Percentiles rank a stretch among this genome's conserved stretches.
These are phyloP conservation scores for Claviceps sp. DNA, from an alignment of 2,329 filamentous ascomycete species.

Conservation along the genomic window DNA sequence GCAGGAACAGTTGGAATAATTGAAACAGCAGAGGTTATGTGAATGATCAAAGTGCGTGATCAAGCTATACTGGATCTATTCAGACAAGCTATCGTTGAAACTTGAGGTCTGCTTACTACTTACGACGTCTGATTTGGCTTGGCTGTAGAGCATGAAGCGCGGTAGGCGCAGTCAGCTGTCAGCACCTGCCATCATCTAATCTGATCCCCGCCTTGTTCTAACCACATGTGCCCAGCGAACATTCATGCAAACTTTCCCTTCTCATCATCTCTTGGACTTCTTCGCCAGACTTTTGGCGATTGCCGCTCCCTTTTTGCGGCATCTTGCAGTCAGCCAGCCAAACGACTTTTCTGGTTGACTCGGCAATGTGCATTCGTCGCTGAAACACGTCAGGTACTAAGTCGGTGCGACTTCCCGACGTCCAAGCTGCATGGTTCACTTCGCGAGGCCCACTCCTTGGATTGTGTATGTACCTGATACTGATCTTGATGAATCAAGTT, in stretches of 20 bases:
- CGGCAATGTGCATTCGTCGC: slow-evolving; percentile 13
- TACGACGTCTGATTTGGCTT: too few relatives aligned
- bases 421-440: neutral
- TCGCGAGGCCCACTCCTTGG: neutral
- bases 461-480: too few relatives aligned
- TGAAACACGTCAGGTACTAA: slow-evolving; percentile 10
- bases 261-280: neutral
- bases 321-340: neutral
- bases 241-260: neutral
- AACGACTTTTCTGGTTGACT: slow-evolving; percentile 8
- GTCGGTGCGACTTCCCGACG: neutral
- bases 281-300: neutral
- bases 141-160: too few relatives aligned
- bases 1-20: too few relatives aligned
- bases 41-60: too few relatives aligned
- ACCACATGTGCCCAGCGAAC: neutral
- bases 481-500: neutral
- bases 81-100: too few relatives aligned
- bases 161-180: neutral
- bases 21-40: too few relatives aligned
- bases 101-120: too few relatives aligned
- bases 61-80: too few relatives aligned
- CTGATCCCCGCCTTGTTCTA: neutral
- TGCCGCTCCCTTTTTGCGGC: neutral
- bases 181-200: neutral